Conservation (phyloP, 306 rosid genomes). For the Quercus cerris region DNA sequence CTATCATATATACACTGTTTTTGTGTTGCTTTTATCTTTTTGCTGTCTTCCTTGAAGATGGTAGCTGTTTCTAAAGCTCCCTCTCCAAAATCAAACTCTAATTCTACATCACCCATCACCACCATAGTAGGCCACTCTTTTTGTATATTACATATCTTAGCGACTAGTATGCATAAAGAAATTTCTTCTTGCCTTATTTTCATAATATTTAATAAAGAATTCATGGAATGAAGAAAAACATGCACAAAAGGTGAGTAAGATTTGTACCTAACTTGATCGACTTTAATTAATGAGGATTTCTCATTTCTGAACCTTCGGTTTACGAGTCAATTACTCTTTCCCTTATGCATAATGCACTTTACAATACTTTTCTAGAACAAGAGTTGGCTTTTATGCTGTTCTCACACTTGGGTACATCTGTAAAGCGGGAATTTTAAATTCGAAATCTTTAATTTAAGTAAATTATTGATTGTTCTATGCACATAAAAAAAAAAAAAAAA, state of each 20-base stretch:
- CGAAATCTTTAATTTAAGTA: neutral
- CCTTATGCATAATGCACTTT: neutral
- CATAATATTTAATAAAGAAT: neutral
- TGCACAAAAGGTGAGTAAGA: neutral
- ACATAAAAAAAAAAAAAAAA: neutral
- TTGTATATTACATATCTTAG: too few relatives aligned
- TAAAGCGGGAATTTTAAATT: neutral
- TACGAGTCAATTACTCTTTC: neutral
- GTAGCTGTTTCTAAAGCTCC: too few relatives aligned
- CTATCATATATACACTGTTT: too few relatives aligned
- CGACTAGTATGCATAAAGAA: neutral
- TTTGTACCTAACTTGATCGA: slow-evolving; percentile 2
- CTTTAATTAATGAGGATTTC: neutral
- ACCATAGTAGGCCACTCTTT: too few relatives aligned
- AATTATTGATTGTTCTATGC: neutral
- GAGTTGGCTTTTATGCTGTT: neutral
- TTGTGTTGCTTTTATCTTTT: too few relatives aligned
- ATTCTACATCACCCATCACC: too few relatives aligned
- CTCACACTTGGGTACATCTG: neutral
- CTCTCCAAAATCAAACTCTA: too few relatives aligned
- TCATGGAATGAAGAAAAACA: neutral
- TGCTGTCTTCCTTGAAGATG: too few relatives aligned
- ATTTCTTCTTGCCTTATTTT: neutral
- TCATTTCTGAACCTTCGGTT: neutral
- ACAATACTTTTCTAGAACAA: neutral